Evolutionary conservation across 164 flowering plant species (phyloP).

Genomic region (Vitis rupestris): DNA sequence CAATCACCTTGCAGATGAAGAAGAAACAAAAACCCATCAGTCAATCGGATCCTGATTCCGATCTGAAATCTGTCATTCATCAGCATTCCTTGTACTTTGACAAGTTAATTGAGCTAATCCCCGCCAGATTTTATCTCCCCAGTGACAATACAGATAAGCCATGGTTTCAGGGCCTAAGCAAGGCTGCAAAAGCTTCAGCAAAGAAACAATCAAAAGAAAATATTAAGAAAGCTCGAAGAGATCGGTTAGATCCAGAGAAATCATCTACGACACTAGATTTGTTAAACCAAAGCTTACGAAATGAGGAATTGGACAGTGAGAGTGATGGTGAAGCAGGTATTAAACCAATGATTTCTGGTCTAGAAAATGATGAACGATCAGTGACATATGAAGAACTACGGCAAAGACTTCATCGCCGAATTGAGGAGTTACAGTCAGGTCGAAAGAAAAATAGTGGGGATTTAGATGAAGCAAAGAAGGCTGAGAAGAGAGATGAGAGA

Average conservation of each 20-base stretch:
- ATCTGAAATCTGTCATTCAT: slow-evolving; percentile 48
- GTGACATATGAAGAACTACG: slow-evolving; percentile 74
- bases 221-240: slow-evolving; percentile 69
- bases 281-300: slow-evolving; percentile 48
- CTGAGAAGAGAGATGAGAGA: slow-evolving; percentile 16
- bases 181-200: slow-evolving; percentile 53
- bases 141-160: slow-evolving; percentile 52
- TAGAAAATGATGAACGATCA: slow-evolving; percentile 31
- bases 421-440: slow-evolving; percentile 50
- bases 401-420: slow-evolving; percentile 39
- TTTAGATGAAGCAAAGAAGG: slow-evolving; percentile 19
- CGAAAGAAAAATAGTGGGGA: slow-evolving; percentile 27
- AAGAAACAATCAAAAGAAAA: slow-evolving; percentile 70
- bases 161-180: slow-evolving; percentile 79
- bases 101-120: slow-evolving; percentile 62
- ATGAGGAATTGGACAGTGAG: slow-evolving; percentile 26
- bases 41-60: slow-evolving; percentile 9
- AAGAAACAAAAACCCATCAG: slow-evolving; percentile 17
- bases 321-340: slow-evolving; percentile 26
- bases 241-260: slow-evolving; percentile 77
- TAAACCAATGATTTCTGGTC: slow-evolving; percentile 22
- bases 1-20: slow-evolving; percentile 23
- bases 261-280: slow-evolving; percentile 50
- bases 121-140: slow-evolving; percentile 65
- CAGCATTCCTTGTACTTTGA: slow-evolving; percentile 58